Evolutionary conservation across 2,329 filamentous ascomycete species (phyloP), one percentile per base, ranked within the genome.

Genomic region (Colletotrichum sp.): DNA sequence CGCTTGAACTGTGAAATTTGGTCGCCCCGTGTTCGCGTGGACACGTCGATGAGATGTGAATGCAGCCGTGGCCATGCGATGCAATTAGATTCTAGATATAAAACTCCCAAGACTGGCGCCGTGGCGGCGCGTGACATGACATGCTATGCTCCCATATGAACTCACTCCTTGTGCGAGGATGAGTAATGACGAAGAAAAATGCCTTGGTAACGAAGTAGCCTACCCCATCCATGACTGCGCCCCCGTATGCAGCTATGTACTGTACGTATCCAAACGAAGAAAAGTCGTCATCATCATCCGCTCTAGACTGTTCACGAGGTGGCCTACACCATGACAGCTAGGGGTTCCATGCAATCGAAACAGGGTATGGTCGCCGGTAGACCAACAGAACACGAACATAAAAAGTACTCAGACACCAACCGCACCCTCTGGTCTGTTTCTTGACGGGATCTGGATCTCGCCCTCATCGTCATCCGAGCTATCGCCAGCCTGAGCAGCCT

Each of bases 401-500:
- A 60, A n/a, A 48, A 48, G n/a, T 48, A 48, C 44, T 72, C 57
- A 75, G 27, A 68, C 69, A 27, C 73, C 73, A 5, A 75, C 69
- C 13, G 77, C 78, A 64, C 80, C 80, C 60, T 82, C 82, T 79
- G 80, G 69, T 81, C 81, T 55, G 79, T 81, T 71, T 77, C 81
- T 57, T 78, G 81, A 68, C 0, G 89, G 89, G 8, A 91, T 83
- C 67, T 87, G 83, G 71, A 92, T 92, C 80, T 92, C 90, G 36
- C 88, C 88, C 28, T 75, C 73, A 34, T 92, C 90, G 19, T 91
- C 91, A 60, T 91, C 90, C 22, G 89, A 91, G 71, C 89, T 87
- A 60, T 88, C 88, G n/a, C 84, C 84, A 28, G 87, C 88, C 4
- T 87, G 88, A 4, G 86, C 88, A 4, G 86, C 89, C 44, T 86